Evolutionary conservation across 2,329 filamentous ascomycete species (phyloP).

Genomic region (Periglandula ipomoeae): DNA sequence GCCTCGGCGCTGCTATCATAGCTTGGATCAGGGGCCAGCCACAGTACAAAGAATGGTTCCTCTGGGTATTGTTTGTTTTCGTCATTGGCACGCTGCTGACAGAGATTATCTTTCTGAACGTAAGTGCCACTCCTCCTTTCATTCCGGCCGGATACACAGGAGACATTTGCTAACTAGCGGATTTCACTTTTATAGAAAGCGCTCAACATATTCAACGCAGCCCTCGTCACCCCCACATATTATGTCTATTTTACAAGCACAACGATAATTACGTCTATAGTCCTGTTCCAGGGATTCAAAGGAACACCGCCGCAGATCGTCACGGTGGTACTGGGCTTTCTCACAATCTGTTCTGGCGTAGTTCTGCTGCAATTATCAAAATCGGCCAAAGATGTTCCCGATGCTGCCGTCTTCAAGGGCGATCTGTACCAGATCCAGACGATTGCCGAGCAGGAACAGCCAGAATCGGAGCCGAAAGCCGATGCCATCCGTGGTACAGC

Average conservation of each 20-base stretch:
- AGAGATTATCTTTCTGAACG: conserved; percentile 93
- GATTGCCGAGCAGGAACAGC: conserved; percentile 88
- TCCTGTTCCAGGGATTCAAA: conserved; percentile 91
- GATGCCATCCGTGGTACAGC: conserved; percentile 90
- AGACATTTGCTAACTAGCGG: too few species aligned
- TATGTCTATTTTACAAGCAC: conserved; percentile 97
- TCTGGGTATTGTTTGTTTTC: conserved; percentile 86
- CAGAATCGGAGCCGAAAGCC: conserved; percentile 92
- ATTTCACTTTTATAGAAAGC: too few species aligned
- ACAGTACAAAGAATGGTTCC: conserved; percentile 97
- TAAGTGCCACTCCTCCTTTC: conserved; percentile 35
- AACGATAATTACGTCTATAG: conserved; percentile 86
- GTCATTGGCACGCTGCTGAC: conserved; percentile 81
- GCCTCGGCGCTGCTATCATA: conserved; percentile 81
- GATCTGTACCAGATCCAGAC: conserved; percentile 93
- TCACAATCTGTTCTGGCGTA: conserved; percentile 88
- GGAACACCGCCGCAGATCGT: conserved; percentile 71
- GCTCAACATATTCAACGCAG: conserved; percentile 91
- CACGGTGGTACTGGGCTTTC: conserved; percentile 86
- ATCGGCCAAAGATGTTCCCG: conserved; percentile 93
- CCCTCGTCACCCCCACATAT: conserved; percentile 94
- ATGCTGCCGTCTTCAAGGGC: conserved; percentile 82
- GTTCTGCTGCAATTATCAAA: conserved; percentile 93
- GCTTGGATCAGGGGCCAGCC: conserved; percentile 71
- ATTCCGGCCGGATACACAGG: too few species aligned